A percentile compares a stretch with the other conserved stretches of the same genome.
Conservation (phyloP, 2,329 filamentous ascomycete species). For the Raffaelea arxii region DNA sequence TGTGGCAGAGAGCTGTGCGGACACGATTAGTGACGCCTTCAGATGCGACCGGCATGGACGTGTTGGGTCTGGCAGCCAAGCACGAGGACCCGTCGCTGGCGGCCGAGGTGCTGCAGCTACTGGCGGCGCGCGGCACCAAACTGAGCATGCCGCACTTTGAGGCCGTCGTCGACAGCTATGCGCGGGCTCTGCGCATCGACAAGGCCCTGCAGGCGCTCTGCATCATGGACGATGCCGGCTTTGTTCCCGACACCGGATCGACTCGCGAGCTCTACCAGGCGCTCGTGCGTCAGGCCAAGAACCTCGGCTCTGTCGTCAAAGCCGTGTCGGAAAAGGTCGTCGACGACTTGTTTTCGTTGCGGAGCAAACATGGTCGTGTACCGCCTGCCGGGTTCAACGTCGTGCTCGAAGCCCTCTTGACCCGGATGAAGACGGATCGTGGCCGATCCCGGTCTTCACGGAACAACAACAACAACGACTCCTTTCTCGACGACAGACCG, state of each 20-base stretch:
- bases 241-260: conserved; percentile 45
- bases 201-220: conserved; percentile 61
- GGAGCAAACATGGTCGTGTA: conserved; percentile 18
- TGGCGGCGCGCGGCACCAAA: conserved; percentile 47
- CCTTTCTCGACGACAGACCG: neutral
- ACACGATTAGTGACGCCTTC: conserved; percentile 44
- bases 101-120: conserved; percentile 57
- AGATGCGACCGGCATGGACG: conserved; percentile 32
- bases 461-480: no score
- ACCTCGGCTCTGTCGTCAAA: conserved; percentile 12
- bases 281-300: conserved; percentile 24
- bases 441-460: neutral
- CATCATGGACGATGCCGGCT: conserved; percentile 60
- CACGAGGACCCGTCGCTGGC: conserved; percentile 59
- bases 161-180: conserved; percentile 63
- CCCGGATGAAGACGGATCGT: neutral
- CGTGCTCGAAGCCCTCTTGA: conserved; percentile 26
- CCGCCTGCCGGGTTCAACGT: conserved; percentile 31
- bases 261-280: conserved; percentile 53
- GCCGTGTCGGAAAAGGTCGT: conserved; percentile 40
- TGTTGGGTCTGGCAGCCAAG: conserved; percentile 63
- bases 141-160: conserved; percentile 68
- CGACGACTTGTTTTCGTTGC: conserved; percentile 44
- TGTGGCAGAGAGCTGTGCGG: conserved; percentile 52
- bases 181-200: conserved; percentile 46